Base-by-base conservation (phyloP, 208 protist genomes). In the Crithidia acanthocephali region DNA sequence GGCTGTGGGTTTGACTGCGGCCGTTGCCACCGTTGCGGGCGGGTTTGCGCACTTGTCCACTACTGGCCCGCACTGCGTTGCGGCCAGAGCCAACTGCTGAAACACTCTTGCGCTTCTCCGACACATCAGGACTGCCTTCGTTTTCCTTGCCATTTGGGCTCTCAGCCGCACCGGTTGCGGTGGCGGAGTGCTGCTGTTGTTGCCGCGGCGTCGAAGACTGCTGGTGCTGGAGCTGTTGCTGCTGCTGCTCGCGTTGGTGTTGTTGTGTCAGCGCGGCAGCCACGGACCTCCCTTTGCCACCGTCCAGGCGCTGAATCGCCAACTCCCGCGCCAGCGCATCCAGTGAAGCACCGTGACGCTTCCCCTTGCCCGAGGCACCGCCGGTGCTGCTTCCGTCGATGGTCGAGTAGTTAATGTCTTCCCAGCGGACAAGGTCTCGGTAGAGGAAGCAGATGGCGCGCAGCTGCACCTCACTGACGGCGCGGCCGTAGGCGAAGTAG, bases 321-420 rank as follows among this genome's bases (percentile, higher is more conserved):
- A 72, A n/a, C 4, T 51, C 59, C 18, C 59, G 72, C 16, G 65
- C 72, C 25, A 72, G 20, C 37, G 40, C 44, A 33, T 72, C 58
- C n/a, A 78, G 72, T 1, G 58, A 2, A 16, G 53, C 20, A 9
- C 33, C 22, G 11, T 18, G 25, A 8, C 22, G 28, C 32, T 22
- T 10, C 42, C 3, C 16, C 33, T 9, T 22, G 6, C 16, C 30
- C 15, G 30, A 5, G 35, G 8, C 37, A 0, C 20, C 25, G 22
- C 11, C 32, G 23, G n/a, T 30, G 48, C 48, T 15, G 48, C 5
- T 28, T 53, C 32, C n/a, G 22, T 61, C 68, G 69, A 86, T 81
- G 42, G 81, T 83, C 44, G 76, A 77, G 74, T 95, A 95, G 63
- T 81, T 86, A 76, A 95, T 95, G 68, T 95, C 91, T 33, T 87